Percentiles rank a stretch among this genome's conserved stretches.
Conservation (phyloP, 1,284 basidiomycete genomes). For the Ustilago loliicola region DNA sequence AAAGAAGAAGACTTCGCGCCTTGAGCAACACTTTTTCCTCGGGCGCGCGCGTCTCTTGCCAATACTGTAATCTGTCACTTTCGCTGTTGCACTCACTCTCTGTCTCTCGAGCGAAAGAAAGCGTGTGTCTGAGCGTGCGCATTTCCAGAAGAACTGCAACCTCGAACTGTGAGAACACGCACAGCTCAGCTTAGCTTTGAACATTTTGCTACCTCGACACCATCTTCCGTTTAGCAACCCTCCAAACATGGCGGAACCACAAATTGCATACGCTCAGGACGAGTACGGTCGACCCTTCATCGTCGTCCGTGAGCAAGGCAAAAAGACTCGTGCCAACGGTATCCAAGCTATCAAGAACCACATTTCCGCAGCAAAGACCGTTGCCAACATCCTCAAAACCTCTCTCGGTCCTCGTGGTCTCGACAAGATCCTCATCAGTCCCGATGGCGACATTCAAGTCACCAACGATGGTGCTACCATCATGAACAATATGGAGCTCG, state of each 20-base stretch:
- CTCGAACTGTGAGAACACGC: background rate
- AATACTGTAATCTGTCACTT: conserved; percentile 23
- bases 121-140: conserved; percentile 3
- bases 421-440: conserved; percentile 98
- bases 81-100: background rate
- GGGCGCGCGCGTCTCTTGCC: conserved; percentile 13
- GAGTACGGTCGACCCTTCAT: conserved; percentile 97
- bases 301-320: conserved; percentile 93
- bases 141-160: conserved; percentile 23
- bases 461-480: conserved; percentile 92
- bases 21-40: conserved; percentile 25
- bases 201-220: background rate
- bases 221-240: background rate
- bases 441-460: conserved; percentile 98
- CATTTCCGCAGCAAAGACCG: conserved; percentile 83
- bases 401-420: conserved; percentile 95
- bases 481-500: conserved; percentile 77
- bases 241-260: conserved; percentile 64
- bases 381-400: conserved; percentile 94
- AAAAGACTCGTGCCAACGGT: conserved; percentile 93
- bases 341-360: conserved; percentile 89
- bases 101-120: conserved; percentile 24
- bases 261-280: conserved; percentile 69
- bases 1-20: conserved; percentile 41
- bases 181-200: conserved; percentile 12